Conservation (phyloP, 2,329 filamentous ascomycete genomes). For the Claviceps cyperi region DNA sequence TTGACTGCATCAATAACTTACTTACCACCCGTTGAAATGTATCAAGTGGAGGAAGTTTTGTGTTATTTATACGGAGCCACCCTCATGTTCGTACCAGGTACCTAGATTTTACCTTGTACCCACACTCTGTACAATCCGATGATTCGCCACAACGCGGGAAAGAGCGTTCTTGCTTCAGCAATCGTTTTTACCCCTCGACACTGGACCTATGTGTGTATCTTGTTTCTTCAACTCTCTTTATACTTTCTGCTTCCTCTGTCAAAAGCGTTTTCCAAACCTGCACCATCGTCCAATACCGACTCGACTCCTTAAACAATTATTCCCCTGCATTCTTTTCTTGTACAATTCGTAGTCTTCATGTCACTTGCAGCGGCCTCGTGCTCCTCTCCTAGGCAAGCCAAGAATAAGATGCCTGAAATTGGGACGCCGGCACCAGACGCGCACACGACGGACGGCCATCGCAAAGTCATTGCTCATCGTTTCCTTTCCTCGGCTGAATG, state of each 20-base stretch:
- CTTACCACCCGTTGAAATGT: too few species aligned
- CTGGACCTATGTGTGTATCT: not conserved
- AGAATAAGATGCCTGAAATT: not conserved
- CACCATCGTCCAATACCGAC: not conserved
- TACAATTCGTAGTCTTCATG: not conserved
- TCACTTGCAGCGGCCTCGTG: not conserved
- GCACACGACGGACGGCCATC: slow-evolving; percentile 7
- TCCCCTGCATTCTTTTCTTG: not conserved
- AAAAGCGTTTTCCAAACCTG: not conserved
- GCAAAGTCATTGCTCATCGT: slow-evolving; percentile 17
- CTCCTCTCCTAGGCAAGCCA: not conserved
- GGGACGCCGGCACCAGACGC: not conserved
- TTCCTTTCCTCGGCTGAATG: slow-evolving; percentile 30
- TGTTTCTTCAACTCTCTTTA: not conserved
- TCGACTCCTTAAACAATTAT: not conserved
- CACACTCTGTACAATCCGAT: not conserved
- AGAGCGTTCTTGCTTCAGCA: not conserved
- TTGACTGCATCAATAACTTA: too few species aligned
- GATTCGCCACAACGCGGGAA: not conserved
- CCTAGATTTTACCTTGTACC: not conserved
- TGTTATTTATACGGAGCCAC: too few species aligned
- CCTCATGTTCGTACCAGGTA: not conserved
- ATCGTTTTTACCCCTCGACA: not conserved
- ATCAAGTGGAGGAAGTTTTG: too few species aligned
- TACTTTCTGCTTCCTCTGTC: not conserved